A percentile compares a stretch with the other conserved stretches of the same genome.
Conservation (phyloP, 306 rosid genomes). For the Purshia tridentata region DNA sequence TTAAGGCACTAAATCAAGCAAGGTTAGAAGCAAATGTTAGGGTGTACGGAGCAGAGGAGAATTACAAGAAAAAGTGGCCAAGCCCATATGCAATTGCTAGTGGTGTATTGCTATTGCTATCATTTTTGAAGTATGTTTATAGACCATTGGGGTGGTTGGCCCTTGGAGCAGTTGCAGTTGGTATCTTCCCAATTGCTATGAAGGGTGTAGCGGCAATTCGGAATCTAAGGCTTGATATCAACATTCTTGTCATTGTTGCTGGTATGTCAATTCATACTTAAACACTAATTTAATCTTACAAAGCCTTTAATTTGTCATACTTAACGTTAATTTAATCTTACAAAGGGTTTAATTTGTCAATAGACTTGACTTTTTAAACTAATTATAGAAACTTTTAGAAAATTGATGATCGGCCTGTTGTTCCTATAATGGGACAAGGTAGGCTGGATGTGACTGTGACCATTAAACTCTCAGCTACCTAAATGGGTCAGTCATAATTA, state of each 20-base stretch:
- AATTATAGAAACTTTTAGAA: too few relatives aligned
- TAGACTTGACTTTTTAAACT: too few relatives aligned
- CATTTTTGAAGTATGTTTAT: conserved; percentile 57
- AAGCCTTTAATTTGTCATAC: too few relatives aligned
- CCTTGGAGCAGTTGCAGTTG: conserved; percentile 68
- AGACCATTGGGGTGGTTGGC: conserved; percentile 63
- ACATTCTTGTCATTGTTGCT: conserved; percentile 70
- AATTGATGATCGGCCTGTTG: too few relatives aligned
- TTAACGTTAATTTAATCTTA: not conserved
- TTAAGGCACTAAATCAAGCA: conserved; percentile 71
- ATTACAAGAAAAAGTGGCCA: conserved; percentile 66
- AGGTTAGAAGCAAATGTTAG: conserved; percentile 74
- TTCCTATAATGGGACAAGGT: too few relatives aligned
- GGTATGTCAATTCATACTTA: conserved; percentile 37
- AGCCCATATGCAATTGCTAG: conserved; percentile 61
- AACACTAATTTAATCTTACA: too few relatives aligned
- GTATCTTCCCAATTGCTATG: conserved; percentile 45
- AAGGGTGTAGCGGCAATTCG: conserved; percentile 55
- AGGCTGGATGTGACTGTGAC: too few relatives aligned
- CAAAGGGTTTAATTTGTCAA: too few relatives aligned
- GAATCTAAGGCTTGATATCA: conserved; percentile 62
- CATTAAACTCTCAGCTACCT: too few relatives aligned
- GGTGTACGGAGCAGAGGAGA: conserved; percentile 47
- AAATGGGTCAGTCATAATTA: too few relatives aligned
- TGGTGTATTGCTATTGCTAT: conserved; percentile 57